Evolutionary conservation across 2,329 filamentous ascomycete species (phyloP).

Genomic region (Hirsutella rhossiliensis): DNA sequence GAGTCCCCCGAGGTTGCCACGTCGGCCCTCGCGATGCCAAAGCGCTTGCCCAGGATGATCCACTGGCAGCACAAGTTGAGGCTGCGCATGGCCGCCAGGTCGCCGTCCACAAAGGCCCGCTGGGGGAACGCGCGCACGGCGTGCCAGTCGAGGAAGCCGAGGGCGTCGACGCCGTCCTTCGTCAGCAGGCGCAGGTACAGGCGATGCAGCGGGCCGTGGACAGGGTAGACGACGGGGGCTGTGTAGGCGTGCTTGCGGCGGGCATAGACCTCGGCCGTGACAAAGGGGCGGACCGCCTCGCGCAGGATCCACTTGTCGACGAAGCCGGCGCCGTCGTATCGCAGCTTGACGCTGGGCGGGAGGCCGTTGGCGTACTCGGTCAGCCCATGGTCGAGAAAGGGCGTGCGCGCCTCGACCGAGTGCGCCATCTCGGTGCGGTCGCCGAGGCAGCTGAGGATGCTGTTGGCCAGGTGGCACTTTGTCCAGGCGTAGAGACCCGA

Average conservation of each 20-base stretch:
- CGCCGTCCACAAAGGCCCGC: conserved; percentile 24
- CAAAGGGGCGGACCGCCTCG: conserved; percentile 35
- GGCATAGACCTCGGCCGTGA: conserved; percentile 37
- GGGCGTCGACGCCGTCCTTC: conserved; percentile 19
- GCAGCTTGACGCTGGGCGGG: conserved; percentile 5
- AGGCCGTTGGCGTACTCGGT: conserved; percentile 6
- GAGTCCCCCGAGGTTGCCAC: background rate
- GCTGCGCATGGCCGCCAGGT: conserved; percentile 20
- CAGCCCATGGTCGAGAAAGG: conserved; percentile 17
- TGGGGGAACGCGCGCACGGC: conserved; percentile 19
- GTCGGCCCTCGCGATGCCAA: conserved; percentile 24
- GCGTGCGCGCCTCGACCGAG: conserved; percentile 21
- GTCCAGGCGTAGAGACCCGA: conserved; percentile 3
- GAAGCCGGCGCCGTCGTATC: conserved; percentile 8
- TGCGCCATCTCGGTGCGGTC: conserved; percentile 25
- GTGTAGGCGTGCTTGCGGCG: conserved; percentile 36
- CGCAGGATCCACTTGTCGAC: conserved; percentile 39
- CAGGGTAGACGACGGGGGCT: conserved; percentile 29
- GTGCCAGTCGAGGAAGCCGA: conserved; percentile 28
- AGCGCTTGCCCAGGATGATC: conserved; percentile 28
- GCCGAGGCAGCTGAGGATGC: conserved; percentile 16
- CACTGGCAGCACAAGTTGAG: conserved; percentile 27
- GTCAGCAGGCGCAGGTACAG: conserved; percentile 20
- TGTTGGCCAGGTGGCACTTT: conserved; percentile 10
- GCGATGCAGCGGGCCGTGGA: conserved; percentile 28